Evolutionary conservation across 495 filamentous ascomycete species (phyloP), one percentile per base, ranked within the genome.

Genomic region (Neurospora cerealis): DNA sequence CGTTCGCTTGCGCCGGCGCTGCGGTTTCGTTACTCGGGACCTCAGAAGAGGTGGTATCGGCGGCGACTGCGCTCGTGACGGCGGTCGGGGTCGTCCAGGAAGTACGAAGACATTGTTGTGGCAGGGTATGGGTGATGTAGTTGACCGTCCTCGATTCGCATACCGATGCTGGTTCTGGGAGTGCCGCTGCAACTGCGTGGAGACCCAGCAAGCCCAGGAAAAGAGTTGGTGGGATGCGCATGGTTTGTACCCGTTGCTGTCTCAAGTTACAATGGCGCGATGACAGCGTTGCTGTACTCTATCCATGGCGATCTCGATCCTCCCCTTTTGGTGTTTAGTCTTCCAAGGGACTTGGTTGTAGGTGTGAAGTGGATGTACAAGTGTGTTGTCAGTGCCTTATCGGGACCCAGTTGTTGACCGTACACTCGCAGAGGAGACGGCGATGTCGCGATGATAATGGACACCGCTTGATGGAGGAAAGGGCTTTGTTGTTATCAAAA

Each of bases 71-170:
- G 38, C 79, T 71, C 28, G 76, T 75, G 13, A 76, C 76, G 28
- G 78, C 73, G 38, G 79, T 75, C 2, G 76, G 60, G 70, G 75
- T 77, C 60, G 78, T 79, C 82, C 82, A 83, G 38, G 82, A 79
- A 2, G 86, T 88, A 71, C 84, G 85, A 66, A 93, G 82, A 77
- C 93, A 95, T 81, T 92, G 93, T 81, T 94, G 92, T 69, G 92
- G 91, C 44, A 95, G 82, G 10, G 88, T 88, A 76, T 93, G 91
- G 17, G 92, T 93, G 73, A 95, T 92, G 82, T 94, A 93, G 80
- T 95, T 95, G 73, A 92, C 88, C 4, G 91, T 93, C 74, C 87
- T 84, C 73, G 84, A 88, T 72, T 89, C 87, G 82, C 93, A 95
- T 13, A 79, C 76, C 17, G 54, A 66, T 42, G 74, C 41, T 15